Conservation (phyloP, 2,329 filamentous ascomycete species). For the Arthrobotrys entomopaga region DNA sequence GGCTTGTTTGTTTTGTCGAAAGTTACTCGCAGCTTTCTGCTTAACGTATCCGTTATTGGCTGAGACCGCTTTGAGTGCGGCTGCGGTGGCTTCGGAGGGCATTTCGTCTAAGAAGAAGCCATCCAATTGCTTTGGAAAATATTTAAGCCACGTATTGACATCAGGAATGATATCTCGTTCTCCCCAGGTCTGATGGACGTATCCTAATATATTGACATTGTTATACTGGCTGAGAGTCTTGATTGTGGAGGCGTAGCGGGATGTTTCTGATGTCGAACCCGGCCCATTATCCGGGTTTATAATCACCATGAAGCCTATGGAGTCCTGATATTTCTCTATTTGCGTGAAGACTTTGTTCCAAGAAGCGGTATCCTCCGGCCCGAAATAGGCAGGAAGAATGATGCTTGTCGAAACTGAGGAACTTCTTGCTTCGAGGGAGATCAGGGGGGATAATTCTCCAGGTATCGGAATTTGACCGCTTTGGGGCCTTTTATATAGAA, state of each 20-base stretch:
- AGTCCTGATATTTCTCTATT: constrained; percentile 22
- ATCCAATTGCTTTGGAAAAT: constrained; percentile 38
- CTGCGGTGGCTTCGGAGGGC: constrained; percentile 8
- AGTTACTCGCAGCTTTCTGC: constrained; percentile 17
- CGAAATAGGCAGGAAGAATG: constrained; percentile 40
- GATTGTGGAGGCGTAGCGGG: constrained; percentile 25
- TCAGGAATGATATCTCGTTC: constrained; percentile 29
- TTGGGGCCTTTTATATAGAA: not conserved
- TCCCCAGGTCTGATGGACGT: constrained; percentile 50
- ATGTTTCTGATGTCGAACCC: constrained; percentile 7
- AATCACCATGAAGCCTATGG: constrained; percentile 27
- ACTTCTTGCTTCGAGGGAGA: constrained; percentile 6
- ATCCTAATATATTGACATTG: constrained; percentile 35
- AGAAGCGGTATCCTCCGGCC: constrained; percentile 20
- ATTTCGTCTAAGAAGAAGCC: constrained; percentile 50
- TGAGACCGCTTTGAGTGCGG: constrained; percentile 16
- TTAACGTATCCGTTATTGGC: constrained; percentile 36
- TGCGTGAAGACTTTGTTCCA: constrained; percentile 23
- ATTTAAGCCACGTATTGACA: constrained; percentile 31
- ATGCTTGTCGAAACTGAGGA: not conserved
- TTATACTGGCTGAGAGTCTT: constrained; percentile 15
- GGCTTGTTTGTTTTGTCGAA: constrained; percentile 8
- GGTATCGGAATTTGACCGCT: too few species aligned
- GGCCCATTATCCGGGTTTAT: constrained; percentile 38
- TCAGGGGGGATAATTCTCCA: not conserved